Conservation (phyloP, 371 early-diverging fungal species). For the Batrachochytrium dendrobatidis region DNA sequence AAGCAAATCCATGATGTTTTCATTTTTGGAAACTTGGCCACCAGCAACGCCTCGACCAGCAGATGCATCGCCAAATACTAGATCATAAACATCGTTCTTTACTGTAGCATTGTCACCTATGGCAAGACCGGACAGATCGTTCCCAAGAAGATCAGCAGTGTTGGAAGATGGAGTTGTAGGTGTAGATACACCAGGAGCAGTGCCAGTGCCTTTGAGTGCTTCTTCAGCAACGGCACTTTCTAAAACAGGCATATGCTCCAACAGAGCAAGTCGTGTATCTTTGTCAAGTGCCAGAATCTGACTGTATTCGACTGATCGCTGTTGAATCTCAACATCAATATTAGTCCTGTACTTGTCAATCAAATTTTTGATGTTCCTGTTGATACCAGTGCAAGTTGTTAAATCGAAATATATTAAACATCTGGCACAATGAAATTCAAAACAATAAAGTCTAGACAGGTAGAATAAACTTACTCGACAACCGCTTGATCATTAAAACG, state of each 20-base stretch:
- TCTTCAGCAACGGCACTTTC: slow-evolving; percentile 52
- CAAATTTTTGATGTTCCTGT: slow-evolving; percentile 45
- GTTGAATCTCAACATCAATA: slow-evolving; percentile 86
- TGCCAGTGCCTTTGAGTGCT: slow-evolving; percentile 31
- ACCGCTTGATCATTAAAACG: slow-evolving; percentile 56
- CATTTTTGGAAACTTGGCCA: slow-evolving; percentile 20
- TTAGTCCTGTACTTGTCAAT: slow-evolving; percentile 58
- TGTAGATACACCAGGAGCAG: neutral
- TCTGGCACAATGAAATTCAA: neutral
- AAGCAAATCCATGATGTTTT: slow-evolving; percentile 70
- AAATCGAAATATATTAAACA: neutral
- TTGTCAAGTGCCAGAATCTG: slow-evolving; percentile 58
- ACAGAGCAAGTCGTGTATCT: slow-evolving; percentile 62
- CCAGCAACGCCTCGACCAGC: slow-evolving; percentile 7
- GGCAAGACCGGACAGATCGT: slow-evolving; percentile 19
- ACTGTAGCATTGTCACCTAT: slow-evolving; percentile 3
- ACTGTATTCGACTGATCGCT: slow-evolving; percentile 84
- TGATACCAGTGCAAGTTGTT: neutral
- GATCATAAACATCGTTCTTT: slow-evolving; percentile 20
- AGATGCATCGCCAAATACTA: slow-evolving; percentile 22
- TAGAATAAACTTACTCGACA: slow-evolving; percentile 17
- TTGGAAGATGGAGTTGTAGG: neutral
- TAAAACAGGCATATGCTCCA: slow-evolving; percentile 92
- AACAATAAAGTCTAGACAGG: too few relatives aligned
- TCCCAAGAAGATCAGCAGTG: slow-evolving; percentile 12